phyloP scores from a whole-genome alignment of 2,329 filamentous ascomycete genomes.

The Xylariaceae sp. region DNA sequence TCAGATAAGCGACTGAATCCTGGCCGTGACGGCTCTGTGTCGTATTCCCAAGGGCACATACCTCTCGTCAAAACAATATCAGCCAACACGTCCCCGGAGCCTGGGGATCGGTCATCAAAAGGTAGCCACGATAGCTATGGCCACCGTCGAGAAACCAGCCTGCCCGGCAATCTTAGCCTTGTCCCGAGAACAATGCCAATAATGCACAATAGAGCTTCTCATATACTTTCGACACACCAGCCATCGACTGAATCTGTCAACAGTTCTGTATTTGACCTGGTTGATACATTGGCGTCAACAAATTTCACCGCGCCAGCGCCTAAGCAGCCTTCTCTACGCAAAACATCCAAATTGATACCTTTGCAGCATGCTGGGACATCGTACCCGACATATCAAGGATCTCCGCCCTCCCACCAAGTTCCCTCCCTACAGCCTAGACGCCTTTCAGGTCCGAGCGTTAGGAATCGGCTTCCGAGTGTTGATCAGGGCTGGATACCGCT shows the following conservation, averaged over 20 bases:
- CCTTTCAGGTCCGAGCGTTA: conserved; percentile 12
- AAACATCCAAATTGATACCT: neutral
- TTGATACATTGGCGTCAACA: conserved; percentile 28
- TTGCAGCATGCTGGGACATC: conserved; percentile 11
- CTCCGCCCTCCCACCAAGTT: conserved; percentile 26
- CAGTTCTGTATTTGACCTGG: conserved; percentile 35
- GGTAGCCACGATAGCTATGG: conserved; percentile 20
- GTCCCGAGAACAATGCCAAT: conserved; percentile 28
- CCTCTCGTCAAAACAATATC: conserved; percentile 17
- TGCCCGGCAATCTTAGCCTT: conserved; percentile 20
- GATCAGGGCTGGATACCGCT: conserved; percentile 39
- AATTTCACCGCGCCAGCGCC: conserved; percentile 20
- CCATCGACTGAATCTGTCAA: conserved; percentile 37
- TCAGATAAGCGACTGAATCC: conserved; percentile 23
- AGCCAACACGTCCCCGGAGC: conserved; percentile 21
- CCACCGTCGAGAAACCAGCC: conserved; percentile 13
- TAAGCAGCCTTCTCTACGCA: conserved; percentile 20
- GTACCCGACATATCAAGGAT: conserved; percentile 16
- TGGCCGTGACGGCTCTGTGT: conserved; percentile 15
- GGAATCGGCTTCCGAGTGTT: conserved; percentile 13
- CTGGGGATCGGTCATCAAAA: conserved; percentile 21
- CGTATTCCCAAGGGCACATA: conserved; percentile 18
- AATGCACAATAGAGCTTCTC: conserved; percentile 16
- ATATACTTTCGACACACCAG: conserved; percentile 26
- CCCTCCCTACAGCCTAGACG: conserved; percentile 15